Evolutionary conservation across 2,329 filamentous ascomycete species (phyloP), one percentile per base, ranked within the genome.

Genomic region (Daldinia sp.): DNA sequence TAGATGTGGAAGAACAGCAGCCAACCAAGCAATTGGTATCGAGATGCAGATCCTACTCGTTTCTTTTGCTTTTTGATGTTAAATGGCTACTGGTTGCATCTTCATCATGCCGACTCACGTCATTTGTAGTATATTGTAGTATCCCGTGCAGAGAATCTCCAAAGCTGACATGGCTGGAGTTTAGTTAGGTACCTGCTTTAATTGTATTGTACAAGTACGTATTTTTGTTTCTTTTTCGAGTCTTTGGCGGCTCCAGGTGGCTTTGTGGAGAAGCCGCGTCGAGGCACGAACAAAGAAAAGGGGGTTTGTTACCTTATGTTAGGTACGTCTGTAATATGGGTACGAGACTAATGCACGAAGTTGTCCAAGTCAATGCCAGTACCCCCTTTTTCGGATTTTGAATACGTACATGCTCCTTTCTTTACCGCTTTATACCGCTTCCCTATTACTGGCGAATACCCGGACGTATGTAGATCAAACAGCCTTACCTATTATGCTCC

Each of bases 41-140:
- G 39, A 41, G 33, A 50, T 48, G 62, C 60, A 65, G 62, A 71
- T 68, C 56, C 15, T 26, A 66, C 62, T 41, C 56, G 51, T 37
- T 42, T 51, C 60, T 7, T 51, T 41, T 46, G 41, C 41, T 51
- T 18, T 26, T 41, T 13, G 10, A 9, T 7, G 33, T 10, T 35
- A 50, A 62, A 58, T 59, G 56, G 55, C 28, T 20, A 50, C 44
- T 46, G 39, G 54, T 18, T 66, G 42, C 50, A 50, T 60, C 60
- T 51, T 56, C 51, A 35, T 62, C 35, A 70, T 68, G 67, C 48
- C 53, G 55, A 56, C 61, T 70, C 64, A 72, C 70, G 70, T 72
- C 70, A 72, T 70, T 44, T 44, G 20, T 6, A 15, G n/a, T 33
- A 51, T 7, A 33, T 1, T 9, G 26, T 50, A 30, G 46, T 50